Conservation (phyloP, 2,329 filamentous ascomycete genomes). For the Fusarium brachygibbosum region DNA sequence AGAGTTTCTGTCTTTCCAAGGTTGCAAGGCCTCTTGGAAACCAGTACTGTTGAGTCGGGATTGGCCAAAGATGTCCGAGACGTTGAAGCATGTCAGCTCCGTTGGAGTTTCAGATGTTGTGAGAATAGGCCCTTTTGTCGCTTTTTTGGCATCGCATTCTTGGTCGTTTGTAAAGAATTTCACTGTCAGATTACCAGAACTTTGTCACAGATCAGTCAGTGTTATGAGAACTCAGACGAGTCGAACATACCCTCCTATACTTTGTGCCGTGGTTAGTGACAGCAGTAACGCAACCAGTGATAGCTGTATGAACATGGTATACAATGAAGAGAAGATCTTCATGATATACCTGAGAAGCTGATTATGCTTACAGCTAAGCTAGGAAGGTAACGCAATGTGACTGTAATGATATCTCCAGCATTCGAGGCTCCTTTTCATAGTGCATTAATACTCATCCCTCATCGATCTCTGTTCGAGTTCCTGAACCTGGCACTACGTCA, state of each 20-base stretch:
- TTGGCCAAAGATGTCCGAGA: background rate
- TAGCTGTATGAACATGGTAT: background rate
- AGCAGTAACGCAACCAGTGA: rapidly evolving
- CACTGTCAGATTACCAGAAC: background rate
- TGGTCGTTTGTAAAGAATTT: background rate
- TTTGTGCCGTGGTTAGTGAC: background rate
- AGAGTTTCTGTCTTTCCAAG: background rate
- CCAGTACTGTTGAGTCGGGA: background rate
- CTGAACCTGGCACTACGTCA: too few relatives aligned
- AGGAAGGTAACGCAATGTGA: too few relatives aligned
- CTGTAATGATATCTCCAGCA: too few relatives aligned
- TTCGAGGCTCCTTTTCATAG: too few relatives aligned
- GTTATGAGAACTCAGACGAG: too few relatives aligned
- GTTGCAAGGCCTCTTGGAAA: background rate
- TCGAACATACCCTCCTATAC: background rate
- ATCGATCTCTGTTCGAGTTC: too few relatives aligned
- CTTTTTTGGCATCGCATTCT: background rate
- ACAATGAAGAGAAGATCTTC: too few relatives aligned
- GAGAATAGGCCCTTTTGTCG: background rate
- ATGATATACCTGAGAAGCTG: too few relatives aligned
- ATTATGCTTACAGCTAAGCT: too few relatives aligned
- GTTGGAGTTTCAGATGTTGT: background rate
- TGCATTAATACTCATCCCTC: too few relatives aligned
- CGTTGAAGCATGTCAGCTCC: background rate
- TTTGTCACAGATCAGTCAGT: background rate